Base-by-base conservation (phyloP, 192 early-diverging fungal species). In the Gamsiella multidivaricata region DNA sequence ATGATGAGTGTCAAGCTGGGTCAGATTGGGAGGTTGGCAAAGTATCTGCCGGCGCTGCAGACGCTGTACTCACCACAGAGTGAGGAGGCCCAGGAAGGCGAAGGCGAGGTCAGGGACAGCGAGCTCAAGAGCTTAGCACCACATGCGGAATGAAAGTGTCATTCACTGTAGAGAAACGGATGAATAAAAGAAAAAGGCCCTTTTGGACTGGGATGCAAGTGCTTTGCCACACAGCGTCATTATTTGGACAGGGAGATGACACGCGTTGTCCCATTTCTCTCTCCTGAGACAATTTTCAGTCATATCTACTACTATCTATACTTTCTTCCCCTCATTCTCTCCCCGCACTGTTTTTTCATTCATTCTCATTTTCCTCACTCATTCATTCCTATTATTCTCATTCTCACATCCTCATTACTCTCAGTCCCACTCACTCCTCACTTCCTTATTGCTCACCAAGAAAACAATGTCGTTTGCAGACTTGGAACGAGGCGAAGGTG, bases 391-490 rank as follows among this genome's bases (percentile, higher is more conserved):
- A n/a, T n/a, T n/a, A n/a, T n/a, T n/a, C n/a, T n/a, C n/a, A n/a
- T n/a, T n/a, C n/a, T 39, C 12, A 12, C 37, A 39, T 23, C 37
- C 55, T 23, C 36, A 26, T 20, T 5, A 5, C 37, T 12, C 12
- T 39, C 12, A 5, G 12, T 12, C 37, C 12, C 47, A 22, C 47
- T 49, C 18, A 14, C 36, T 33, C 46, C 17, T 47, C 32, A 33
- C 29, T 5, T n/a, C 29, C 46, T 18, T 53, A 47, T 39, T 54
- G 31, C 59, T 54, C 51, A 11, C 17, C 43, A 15, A 47, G 37
- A 5, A 6, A 18, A 41, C 17, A 79, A 90, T 91, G 89, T 91
- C 89, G 2, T 91, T 91, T 56, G 88, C 86, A 59, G 89, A 91
- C 55, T 76, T 91, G 47, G 89, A 91, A 54, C 83, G 86, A 82